A percentile compares a stretch with the other conserved stretches of the same genome.
phyloP scores from a whole-genome alignment of 106 monocot genomes.

The Dactylorhiza incarnata region DNA sequence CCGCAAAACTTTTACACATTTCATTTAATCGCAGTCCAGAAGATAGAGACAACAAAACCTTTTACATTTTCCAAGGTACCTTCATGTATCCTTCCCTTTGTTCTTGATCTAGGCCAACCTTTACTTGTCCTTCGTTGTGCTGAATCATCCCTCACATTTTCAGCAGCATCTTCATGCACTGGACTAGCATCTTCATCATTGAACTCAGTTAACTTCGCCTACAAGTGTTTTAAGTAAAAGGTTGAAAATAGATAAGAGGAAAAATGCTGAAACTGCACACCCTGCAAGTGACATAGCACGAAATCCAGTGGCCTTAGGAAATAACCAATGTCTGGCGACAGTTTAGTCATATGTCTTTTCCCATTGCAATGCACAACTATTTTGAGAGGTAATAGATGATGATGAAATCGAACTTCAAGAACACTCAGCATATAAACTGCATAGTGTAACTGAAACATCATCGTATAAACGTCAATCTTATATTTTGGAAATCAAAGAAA shows the following conservation, averaged over 20 bases:
- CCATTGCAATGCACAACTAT: conserved; percentile 51
- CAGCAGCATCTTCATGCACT: conserved; percentile 51
- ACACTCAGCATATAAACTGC: conserved; percentile 80
- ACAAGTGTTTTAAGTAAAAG: background rate
- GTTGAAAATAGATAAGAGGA: background rate
- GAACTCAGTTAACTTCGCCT: too few relatives aligned
- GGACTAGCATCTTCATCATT: too few relatives aligned
- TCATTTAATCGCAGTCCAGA: too few relatives aligned
- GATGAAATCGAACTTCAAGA: conserved; percentile 69
- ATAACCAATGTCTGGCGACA: conserved; percentile 94
- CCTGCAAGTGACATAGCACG: conserved; percentile 62
- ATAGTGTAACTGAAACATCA: too few relatives aligned
- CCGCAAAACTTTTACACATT: too few relatives aligned
- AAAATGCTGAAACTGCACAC: conserved; percentile 21
- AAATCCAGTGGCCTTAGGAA: conserved; percentile 81
- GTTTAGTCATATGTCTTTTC: conserved; percentile 55
- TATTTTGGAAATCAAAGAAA: too few relatives aligned
- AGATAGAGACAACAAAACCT: too few relatives aligned
- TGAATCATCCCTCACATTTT: conserved; percentile 46
- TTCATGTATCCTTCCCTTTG: conserved; percentile 52
- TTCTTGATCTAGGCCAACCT: conserved; percentile 37
- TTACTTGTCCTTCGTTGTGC: conserved; percentile 45
- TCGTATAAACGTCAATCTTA: too few relatives aligned
- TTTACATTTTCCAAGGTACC: conserved; percentile 51
- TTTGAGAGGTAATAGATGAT: conserved; percentile 82